These are phyloP conservation scores for Fusarium torreyae DNA, from an alignment of 2,329 filamentous ascomycete genomes.

Conservation along the genomic window DNA sequence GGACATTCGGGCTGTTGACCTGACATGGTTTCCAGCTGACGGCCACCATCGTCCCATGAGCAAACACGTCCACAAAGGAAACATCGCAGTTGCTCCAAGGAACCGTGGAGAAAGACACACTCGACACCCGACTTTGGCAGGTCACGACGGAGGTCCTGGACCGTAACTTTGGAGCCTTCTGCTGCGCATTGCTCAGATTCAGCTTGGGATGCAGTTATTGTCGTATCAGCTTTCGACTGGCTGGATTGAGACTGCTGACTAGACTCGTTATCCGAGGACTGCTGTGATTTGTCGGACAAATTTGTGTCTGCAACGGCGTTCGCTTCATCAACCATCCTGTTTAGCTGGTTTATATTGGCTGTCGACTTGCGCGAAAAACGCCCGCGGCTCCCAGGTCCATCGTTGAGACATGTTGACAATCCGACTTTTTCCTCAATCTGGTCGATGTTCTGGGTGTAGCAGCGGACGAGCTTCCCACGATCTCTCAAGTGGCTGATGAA, in stretches of 20 bases:
- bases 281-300: slow-evolving; percentile 42
- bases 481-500: slow-evolving; percentile 79
- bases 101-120: slow-evolving; percentile 80
- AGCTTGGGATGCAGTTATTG: slow-evolving; percentile 19
- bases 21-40: slow-evolving; percentile 70
- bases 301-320: slow-evolving; percentile 37
- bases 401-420: slow-evolving; percentile 72
- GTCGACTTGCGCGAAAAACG: slow-evolving; percentile 69
- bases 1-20: slow-evolving; percentile 78
- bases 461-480: slow-evolving; percentile 76
- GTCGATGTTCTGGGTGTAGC: slow-evolving; percentile 84
- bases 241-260: slow-evolving; percentile 35
- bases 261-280: slow-evolving; percentile 41
- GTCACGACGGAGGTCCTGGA: slow-evolving; percentile 49
- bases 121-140: slow-evolving; percentile 65
- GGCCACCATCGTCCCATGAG: slow-evolving; percentile 71
- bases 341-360: slow-evolving; percentile 54
- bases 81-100: slow-evolving; percentile 75
- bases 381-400: slow-evolving; percentile 73
- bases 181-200: slow-evolving; percentile 43
- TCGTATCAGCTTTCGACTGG: slow-evolving; percentile 34
- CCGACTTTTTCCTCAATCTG: slow-evolving; percentile 80
- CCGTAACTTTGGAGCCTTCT: slow-evolving; percentile 36
- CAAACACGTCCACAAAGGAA: slow-evolving; percentile 72
- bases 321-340: slow-evolving; percentile 57